Evolutionary conservation across 768 basidiomycete genomes (phyloP).

Genomic region (Russula foetens): DNA sequence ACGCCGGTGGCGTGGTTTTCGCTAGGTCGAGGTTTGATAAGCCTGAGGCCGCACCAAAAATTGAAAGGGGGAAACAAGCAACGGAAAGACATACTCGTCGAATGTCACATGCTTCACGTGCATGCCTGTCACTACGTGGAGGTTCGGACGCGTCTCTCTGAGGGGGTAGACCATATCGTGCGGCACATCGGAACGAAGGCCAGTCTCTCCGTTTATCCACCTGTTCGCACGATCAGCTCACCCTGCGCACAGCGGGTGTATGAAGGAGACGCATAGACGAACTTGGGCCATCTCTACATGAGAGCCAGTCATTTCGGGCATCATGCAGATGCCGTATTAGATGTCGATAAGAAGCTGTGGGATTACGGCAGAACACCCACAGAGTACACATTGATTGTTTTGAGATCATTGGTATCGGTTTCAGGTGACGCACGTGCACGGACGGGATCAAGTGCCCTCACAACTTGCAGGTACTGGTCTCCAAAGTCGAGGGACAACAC

Average conservation of each 20-base stretch:
- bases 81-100: conserved; percentile 26
- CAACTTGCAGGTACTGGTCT: conserved; percentile 25
- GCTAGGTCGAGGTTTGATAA: conserved; percentile 17
- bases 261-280: conserved; percentile 6
- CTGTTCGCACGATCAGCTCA: conserved; percentile 28
- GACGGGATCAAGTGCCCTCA: conserved; percentile 19
- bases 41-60: too few species aligned
- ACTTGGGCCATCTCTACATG: conserved; percentile 50
- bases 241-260: background rate
- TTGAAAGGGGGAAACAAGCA: too few species aligned
- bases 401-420: conserved; percentile 22
- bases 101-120: conserved; percentile 30
- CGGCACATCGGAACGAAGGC: conserved; percentile 48
- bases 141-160: conserved; percentile 26
- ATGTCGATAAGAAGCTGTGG: background rate
- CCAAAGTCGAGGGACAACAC: conserved; percentile 22
- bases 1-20: conserved; percentile 32
- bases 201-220: conserved; percentile 44
- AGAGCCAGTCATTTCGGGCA: background rate
- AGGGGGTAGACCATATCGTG: conserved; percentile 31
- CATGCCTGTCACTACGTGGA: conserved; percentile 28
- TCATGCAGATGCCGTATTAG: background rate
- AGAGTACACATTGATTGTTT: conserved; percentile 23
- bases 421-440: conserved; percentile 16
- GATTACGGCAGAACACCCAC: conserved; percentile 13